Conservation (phyloP, 2,329 filamentous ascomycete species). For the Pseudohalonectria lignicola region DNA sequence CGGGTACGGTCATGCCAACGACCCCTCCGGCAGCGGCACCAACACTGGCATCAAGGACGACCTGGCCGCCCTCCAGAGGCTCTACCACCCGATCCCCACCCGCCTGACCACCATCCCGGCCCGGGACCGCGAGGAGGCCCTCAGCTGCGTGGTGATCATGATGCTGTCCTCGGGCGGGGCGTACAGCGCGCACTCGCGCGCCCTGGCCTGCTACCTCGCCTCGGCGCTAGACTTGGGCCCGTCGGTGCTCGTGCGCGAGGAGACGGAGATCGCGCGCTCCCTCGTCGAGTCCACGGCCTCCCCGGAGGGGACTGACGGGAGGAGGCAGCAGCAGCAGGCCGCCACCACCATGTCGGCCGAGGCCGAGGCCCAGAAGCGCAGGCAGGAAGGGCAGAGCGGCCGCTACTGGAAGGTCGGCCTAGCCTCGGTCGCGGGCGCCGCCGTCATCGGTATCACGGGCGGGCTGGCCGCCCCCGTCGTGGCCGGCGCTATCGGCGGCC, state of each 20-base stretch:
- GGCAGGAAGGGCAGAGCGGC: conserved; percentile 56
- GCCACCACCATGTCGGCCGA: conserved; percentile 54
- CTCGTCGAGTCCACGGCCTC: conserved; percentile 54
- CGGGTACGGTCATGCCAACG: not conserved
- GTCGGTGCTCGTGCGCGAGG: conserved; percentile 52
- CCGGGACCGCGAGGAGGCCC: conserved; percentile 48
- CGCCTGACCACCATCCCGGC: conserved; percentile 45
- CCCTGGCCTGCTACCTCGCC: conserved; percentile 55
- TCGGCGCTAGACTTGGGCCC: conserved; percentile 56
- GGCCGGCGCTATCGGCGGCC: conserved; percentile 71
- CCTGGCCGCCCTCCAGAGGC: conserved; percentile 31
- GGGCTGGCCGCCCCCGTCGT: conserved; percentile 83
- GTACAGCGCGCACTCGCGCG: conserved; percentile 64
- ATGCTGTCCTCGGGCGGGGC: conserved; percentile 62
- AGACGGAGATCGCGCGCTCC: conserved; percentile 65
- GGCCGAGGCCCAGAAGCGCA: conserved; percentile 62
- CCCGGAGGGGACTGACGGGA: conserved; percentile 16
- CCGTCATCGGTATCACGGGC: conserved; percentile 82
- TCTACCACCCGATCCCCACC: conserved; percentile 42
- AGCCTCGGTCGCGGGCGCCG: conserved; percentile 78
- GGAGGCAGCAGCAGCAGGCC: conserved; percentile 15
- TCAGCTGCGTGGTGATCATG: conserved; percentile 61
- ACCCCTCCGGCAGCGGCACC: conserved; percentile 6
- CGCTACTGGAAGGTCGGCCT: conserved; percentile 86
- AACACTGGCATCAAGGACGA: conserved; percentile 21